Percentiles rank a stretch among this genome's conserved stretches.
Evolutionary conservation across 805 yeast species (phyloP).

Genomic region (Candida coquimbonensis): DNA sequence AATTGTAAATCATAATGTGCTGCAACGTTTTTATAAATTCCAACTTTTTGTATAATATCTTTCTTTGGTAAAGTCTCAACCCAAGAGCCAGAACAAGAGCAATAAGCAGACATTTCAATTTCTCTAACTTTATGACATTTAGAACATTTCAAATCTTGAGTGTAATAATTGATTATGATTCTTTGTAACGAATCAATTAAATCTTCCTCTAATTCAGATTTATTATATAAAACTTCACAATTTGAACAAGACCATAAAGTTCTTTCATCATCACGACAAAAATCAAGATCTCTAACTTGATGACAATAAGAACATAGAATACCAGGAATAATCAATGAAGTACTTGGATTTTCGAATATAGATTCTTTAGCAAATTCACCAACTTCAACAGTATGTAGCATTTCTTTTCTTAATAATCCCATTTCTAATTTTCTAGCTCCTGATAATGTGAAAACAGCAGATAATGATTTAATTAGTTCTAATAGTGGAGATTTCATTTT

Average conservation of each 20-base stretch:
- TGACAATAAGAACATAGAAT: constrained; percentile 79
- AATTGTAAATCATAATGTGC: constrained; percentile 53
- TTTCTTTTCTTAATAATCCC: constrained; percentile 64
- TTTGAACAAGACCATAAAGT: constrained; percentile 51
- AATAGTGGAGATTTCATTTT: constrained; percentile 61
- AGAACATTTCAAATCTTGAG: constrained; percentile 76
- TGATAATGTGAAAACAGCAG: constrained; percentile 68
- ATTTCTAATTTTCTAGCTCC: constrained; percentile 61
- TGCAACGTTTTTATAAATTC: constrained; percentile 53
- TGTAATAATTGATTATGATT: constrained; percentile 50
- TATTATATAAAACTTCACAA: constrained; percentile 60
- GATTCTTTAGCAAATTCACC: constrained; percentile 80
- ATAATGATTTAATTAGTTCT: constrained; percentile 68
- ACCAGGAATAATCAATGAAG: constrained; percentile 57
- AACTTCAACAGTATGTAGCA: constrained; percentile 67
- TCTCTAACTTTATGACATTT: constrained; percentile 67
- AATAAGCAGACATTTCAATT: constrained; percentile 63
- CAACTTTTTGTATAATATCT: constrained; percentile 38
- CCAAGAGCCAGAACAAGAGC: constrained; percentile 90
- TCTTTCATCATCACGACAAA: constrained; percentile 60
- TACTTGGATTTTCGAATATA: constrained; percentile 65
- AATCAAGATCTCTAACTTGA: constrained; percentile 66
- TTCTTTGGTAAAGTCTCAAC: constrained; percentile 42
- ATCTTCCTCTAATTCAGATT: constrained; percentile 70
- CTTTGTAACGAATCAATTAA: constrained; percentile 59